A percentile compares a stretch with the other conserved stretches of the same genome.
Evolutionary conservation across 2,329 filamentous ascomycete species (phyloP).

Genomic region (Plectosphaerella plurivora): DNA sequence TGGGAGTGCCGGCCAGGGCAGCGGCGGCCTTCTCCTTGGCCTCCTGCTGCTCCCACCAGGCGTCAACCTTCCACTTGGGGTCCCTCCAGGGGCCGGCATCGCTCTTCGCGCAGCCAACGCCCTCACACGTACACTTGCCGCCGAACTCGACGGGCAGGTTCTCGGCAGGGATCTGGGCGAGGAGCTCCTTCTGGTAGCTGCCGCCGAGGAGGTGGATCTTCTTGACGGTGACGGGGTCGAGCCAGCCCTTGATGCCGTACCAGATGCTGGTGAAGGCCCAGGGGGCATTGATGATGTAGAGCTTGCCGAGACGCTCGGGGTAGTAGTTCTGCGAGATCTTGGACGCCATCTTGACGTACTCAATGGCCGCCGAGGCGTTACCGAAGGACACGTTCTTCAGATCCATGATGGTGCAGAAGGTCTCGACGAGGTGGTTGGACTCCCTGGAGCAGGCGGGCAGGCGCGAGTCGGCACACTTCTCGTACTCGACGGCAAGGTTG

Average conservation of each 20-base stretch:
- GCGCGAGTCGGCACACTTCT: constrained; percentile 89
- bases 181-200: constrained; percentile 77
- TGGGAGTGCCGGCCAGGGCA: neutral
- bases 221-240: constrained; percentile 92
- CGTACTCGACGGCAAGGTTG: constrained; percentile 96
- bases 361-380: constrained; percentile 79
- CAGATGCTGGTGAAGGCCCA: constrained; percentile 92
- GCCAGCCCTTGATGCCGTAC: constrained; percentile 82
- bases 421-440: constrained; percentile 84
- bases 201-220: constrained; percentile 91
- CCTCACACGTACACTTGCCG: constrained; percentile 69
- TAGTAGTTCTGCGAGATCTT: constrained; percentile 98
- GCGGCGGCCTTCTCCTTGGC: constrained; percentile 25
- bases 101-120: constrained; percentile 73
- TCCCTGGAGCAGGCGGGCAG: constrained; percentile 95
- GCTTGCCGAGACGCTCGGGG: constrained; percentile 89
- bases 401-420: constrained; percentile 98
- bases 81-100: constrained; percentile 90
- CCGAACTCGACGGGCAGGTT: constrained; percentile 87
- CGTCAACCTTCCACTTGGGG: constrained; percentile 58
- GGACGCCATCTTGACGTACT: constrained; percentile 80
- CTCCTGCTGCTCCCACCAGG: constrained; percentile 57
- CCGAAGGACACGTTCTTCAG: constrained; percentile 86
- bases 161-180: constrained; percentile 80
- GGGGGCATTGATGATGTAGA: constrained; percentile 97